Evolutionary conservation across 495 filamentous ascomycete genomes (phyloP), one percentile per base, ranked within the genome.

Genomic region (Penicillium chermesinum): DNA sequence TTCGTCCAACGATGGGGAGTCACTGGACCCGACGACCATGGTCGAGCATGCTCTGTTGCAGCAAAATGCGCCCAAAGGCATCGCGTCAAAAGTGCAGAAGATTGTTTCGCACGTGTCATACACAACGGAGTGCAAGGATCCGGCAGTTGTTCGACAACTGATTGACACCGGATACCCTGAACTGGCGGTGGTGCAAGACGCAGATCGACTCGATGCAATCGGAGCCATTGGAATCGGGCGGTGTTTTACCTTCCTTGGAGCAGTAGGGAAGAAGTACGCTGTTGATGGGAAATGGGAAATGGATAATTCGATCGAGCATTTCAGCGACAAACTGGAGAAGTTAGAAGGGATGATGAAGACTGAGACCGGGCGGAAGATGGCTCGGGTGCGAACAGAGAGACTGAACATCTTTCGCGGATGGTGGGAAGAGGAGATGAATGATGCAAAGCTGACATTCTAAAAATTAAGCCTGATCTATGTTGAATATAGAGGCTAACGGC

Each of bases 291-390:
- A 57, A 35, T 73, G 70, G 70, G 71, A 70, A 21, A 78, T 94
- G 82, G 61, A 69, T 0, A 79, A 75, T 27, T 72, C 80, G 2
- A 80, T 94, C 58, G 71, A 75, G 37, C 89, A 95, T 71, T 86
- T 94, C 56, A 79, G 75, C 25, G 89, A 93, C 43, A 95, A 95
- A 70, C 61, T 95, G 57, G 68, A 83, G 52, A 77, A 67, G 62
- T 53, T 96, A 25, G 82, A 85, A 63, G 73, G 66, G 15, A 83
- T 90, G 81, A 93, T 93, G 85, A 93, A 91, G 79, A 95, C 90
- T 5, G 67, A 64, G 14, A 78, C 80, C 1, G 90, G 90, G 18
- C 78, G 73, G 62, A 60, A 65, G 49, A 74, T 94, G 71, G 87
- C 87, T 12, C 66, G 56, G 41, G 75, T 75, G 56, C 70, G 86